These are phyloP conservation scores for Saccharomycopsis sp. DNA, from an alignment of 805 yeast species.

Conservation along the genomic window DNA sequence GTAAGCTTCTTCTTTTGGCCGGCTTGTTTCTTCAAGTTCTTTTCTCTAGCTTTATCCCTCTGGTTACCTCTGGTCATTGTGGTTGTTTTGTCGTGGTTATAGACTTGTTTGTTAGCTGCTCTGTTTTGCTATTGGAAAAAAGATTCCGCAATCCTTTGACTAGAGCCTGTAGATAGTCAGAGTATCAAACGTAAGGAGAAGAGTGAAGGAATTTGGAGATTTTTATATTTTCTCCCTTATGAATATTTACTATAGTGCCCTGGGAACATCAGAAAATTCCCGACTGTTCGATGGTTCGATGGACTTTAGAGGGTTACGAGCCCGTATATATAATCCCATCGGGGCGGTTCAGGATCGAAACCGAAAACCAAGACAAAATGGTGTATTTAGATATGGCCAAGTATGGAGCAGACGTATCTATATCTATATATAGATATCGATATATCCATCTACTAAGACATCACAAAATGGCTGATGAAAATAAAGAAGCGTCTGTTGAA, in stretches of 20 bases:
- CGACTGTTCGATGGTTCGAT: not conserved
- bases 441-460: no score
- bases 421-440: no score
- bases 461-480: slow-evolving; percentile 30
- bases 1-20: slow-evolving; percentile 60
- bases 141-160: not conserved
- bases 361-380: not conserved
- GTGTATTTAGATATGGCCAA: no score
- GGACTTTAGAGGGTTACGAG: not conserved
- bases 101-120: not conserved
- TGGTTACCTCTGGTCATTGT: slow-evolving; percentile 96
- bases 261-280: not conserved
- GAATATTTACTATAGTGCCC: not conserved
- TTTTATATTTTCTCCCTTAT: not conserved
- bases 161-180: not conserved
- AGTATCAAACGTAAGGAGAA: not conserved
- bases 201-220: not conserved
- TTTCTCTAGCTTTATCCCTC: slow-evolving; percentile 88
- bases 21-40: slow-evolving; percentile 74
- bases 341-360: not conserved
- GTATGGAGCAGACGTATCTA: not conserved
- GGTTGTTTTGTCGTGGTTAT: not conserved
- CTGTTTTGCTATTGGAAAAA: not conserved
- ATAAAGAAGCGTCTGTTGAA: slow-evolving; percentile 28
- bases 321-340: not conserved